Evolutionary conservation across 495 filamentous ascomycete species (phyloP).

Genomic region (Aspergillus ostianus): DNA sequence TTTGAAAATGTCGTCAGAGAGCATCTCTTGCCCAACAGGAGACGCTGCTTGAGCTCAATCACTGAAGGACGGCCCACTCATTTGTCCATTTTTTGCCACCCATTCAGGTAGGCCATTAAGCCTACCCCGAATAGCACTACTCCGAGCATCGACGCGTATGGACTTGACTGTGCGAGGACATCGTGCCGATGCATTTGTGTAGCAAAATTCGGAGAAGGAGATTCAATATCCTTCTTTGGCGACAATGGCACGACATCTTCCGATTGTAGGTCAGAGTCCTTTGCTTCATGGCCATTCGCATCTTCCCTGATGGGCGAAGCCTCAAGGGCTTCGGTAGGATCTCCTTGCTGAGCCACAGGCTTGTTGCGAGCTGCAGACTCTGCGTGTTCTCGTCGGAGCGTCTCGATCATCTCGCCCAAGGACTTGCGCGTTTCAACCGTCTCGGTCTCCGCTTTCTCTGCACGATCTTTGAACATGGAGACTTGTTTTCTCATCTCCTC

Average conservation of each 20-base stretch:
- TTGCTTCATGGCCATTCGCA: slow-evolving; percentile 6
- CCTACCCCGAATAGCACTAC: slow-evolving; percentile 88
- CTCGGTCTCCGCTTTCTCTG: slow-evolving; percentile 78
- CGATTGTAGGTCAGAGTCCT: slow-evolving; percentile 2
- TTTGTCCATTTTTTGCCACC: slow-evolving; percentile 70
- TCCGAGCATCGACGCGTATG: slow-evolving; percentile 83
- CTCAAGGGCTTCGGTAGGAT: slow-evolving; percentile 1
- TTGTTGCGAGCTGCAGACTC: slow-evolving; percentile 10
- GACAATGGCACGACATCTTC: slow-evolving; percentile 18
- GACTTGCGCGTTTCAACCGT: slow-evolving; percentile 63
- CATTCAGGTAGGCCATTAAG: slow-evolving; percentile 93
- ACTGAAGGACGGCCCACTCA: slow-evolving; percentile 28
- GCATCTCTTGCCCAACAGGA: background rate
- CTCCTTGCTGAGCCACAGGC: slow-evolving; percentile 8
- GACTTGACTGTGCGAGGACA: slow-evolving; percentile 64
- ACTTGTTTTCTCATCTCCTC: slow-evolving; percentile 77
- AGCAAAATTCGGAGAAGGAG: slow-evolving; percentile 38
- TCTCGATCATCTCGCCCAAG: slow-evolving; percentile 84
- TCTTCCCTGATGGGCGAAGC: slow-evolving; percentile 13
- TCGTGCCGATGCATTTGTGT: slow-evolving; percentile 38
- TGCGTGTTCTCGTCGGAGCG: slow-evolving; percentile 66
- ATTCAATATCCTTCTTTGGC: slow-evolving; percentile 38
- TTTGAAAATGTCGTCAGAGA: slow-evolving; percentile 1
- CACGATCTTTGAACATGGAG: slow-evolving; percentile 70
- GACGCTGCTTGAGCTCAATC: slow-evolving; percentile 3